Evolutionary conservation across 176 grass and related monocot genomes (phyloP).

Genomic region (Dactylis glomerata): DNA sequence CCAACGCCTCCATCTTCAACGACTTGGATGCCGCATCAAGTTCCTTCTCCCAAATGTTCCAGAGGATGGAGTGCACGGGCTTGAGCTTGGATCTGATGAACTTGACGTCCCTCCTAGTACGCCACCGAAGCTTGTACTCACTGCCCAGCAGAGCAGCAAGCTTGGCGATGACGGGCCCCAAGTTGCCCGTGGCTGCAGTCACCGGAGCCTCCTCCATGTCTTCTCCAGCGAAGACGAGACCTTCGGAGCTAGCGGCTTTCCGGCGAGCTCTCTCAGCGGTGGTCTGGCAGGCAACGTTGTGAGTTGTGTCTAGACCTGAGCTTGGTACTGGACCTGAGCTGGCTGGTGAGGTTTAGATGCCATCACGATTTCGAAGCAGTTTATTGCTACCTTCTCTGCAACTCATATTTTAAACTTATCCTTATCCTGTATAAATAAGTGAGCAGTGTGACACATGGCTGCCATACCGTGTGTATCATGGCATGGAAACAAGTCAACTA

Average conservation of each 20-base stretch:
- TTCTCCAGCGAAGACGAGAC: not conserved
- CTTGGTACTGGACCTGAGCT: too few species aligned
- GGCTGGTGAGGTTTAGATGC: too few species aligned
- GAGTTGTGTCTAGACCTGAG: not conserved
- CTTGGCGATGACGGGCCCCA: not conserved
- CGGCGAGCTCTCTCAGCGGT: not conserved
- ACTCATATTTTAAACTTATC: too few species aligned
- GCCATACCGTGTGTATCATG: too few species aligned
- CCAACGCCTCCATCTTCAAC: not conserved
- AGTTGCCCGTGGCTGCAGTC: not conserved
- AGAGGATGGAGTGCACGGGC: not conserved
- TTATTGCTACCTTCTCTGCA: too few species aligned
- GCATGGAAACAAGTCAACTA: too few species aligned
- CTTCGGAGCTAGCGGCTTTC: too few species aligned
- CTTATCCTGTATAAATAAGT: too few species aligned
- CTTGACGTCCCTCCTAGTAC: not conserved
- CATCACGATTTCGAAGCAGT: too few species aligned
- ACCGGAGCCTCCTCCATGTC: not conserved
- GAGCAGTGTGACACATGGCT: too few species aligned
- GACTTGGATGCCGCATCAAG: not conserved
- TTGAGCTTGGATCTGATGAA: not conserved
- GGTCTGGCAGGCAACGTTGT: not conserved
- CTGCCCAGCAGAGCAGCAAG: not conserved
- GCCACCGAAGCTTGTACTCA: not conserved
- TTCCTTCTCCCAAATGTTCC: not conserved